phyloP scores from a whole-genome alignment of 2,329 filamentous ascomycete species.

The Zasmidium cellare region DNA sequence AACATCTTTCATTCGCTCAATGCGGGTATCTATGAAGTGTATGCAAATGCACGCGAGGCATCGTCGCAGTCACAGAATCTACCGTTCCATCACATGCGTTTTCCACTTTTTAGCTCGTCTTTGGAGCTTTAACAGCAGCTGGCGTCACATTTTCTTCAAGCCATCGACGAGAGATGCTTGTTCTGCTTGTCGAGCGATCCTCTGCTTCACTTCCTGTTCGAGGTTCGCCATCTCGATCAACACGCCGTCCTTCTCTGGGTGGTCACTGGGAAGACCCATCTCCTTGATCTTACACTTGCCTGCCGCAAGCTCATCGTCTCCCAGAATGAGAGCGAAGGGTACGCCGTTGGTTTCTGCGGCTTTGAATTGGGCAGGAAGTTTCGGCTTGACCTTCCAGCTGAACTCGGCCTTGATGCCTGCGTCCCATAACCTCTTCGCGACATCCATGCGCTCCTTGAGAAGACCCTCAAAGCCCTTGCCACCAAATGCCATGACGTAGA shows the following conservation, averaged over 20 bases:
- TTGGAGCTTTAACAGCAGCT: conserved; percentile 20
- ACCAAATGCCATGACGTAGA: conserved; percentile 93
- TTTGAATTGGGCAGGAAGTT: conserved; percentile 87
- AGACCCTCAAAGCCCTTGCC: conserved; percentile 81
- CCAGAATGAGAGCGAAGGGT: conserved; percentile 84
- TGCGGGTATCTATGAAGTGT: conserved; percentile 2
- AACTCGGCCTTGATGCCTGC: conserved; percentile 91
- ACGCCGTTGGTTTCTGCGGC: conserved; percentile 76
- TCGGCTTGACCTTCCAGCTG: conserved; percentile 85
- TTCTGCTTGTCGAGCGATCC: conserved; percentile 36
- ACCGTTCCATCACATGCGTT: neutral
- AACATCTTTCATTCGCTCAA: neutral
- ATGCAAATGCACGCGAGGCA: neutral
- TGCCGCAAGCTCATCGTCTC: conserved; percentile 81
- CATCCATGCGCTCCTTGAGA: conserved; percentile 78
- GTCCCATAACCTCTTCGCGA: conserved; percentile 77
- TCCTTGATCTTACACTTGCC: conserved; percentile 89
- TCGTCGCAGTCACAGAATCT: neutral
- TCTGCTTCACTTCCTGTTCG: conserved; percentile 61
- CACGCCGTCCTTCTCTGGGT: conserved; percentile 88
- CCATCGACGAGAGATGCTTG: conserved; percentile 19
- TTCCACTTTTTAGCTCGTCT: conserved; percentile 15
- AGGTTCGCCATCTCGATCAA: conserved; percentile 66
- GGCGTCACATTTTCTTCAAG: conserved; percentile 26
- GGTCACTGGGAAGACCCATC: conserved; percentile 73